phyloP scores from a whole-genome alignment of 768 basidiomycete genomes.

The Boletus vermiculosoides region DNA sequence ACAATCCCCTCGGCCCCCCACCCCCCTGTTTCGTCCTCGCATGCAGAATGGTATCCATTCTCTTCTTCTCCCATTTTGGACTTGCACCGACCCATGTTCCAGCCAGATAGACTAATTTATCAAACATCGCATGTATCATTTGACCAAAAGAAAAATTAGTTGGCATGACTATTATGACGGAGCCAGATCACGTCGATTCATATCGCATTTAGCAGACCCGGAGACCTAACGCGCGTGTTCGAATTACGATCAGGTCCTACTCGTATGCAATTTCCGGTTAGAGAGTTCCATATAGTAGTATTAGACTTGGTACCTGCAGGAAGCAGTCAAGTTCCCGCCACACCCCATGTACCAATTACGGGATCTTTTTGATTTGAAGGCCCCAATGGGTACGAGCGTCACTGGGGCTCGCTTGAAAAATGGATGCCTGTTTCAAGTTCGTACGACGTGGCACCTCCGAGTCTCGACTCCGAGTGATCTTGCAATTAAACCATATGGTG shows the following conservation, averaged over 20 bases:
- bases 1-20: not conserved
- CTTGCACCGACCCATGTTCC: conserved; percentile 1
- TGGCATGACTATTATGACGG: not conserved
- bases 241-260: not conserved
- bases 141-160: not conserved
- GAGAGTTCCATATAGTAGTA: no score
- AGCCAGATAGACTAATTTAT: conserved; percentile 25
- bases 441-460: no score
- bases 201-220: not conserved
- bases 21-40: not conserved
- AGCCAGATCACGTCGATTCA: not conserved
- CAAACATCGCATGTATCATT: conserved; percentile 1
- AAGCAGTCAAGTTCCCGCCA: no score
- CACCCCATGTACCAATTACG: no score
- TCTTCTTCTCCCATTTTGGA: not conserved
- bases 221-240: not conserved
- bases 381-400: no score
- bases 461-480: no score
- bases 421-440: no score
- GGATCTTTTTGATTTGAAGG: no score
- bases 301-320: no score
- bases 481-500: no score
- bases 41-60: not conserved
- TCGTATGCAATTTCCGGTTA: not conserved
- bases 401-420: no score